Evolutionary conservation across 83 land plant genomes (phyloP).

Genomic region (Diphasiastrum complanatum): DNA sequence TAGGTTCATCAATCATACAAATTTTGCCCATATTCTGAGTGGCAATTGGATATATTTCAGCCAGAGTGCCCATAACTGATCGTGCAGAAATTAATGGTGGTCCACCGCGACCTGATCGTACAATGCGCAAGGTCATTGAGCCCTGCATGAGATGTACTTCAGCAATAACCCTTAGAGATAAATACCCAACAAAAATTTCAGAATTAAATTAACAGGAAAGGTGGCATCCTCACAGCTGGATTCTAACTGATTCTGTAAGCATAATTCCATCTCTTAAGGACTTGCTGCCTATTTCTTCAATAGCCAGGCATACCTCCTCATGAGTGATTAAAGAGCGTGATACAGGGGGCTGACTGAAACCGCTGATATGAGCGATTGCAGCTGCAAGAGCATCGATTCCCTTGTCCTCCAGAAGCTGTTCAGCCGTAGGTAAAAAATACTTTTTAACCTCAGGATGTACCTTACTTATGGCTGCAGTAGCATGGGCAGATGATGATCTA

Average conservation of each 20-base stretch:
- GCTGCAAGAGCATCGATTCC: conserved; percentile 17
- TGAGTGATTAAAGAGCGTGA: conserved; percentile 10
- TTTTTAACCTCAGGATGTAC: conserved; percentile 18
- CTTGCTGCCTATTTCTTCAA: not conserved
- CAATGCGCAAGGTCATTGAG: conserved; percentile 17
- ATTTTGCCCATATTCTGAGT: conserved; percentile 17
- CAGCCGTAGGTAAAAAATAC: conserved; percentile 12
- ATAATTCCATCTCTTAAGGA: not conserved
- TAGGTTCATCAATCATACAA: conserved; percentile 5
- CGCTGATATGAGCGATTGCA: conserved; percentile 21
- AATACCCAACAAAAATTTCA: too few species aligned
- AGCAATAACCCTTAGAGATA: not conserved
- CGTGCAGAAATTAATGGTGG: not conserved
- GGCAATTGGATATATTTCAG: not conserved
- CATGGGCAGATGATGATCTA: conserved; percentile 8
- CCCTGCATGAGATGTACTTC: conserved; percentile 25
- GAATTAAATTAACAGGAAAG: not conserved
- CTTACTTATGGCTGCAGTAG: not conserved
- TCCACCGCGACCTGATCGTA: conserved; percentile 23
- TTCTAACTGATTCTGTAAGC: not conserved
- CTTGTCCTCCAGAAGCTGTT: conserved; percentile 14
- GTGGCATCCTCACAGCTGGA: not conserved
- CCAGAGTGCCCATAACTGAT: conserved; percentile 5
- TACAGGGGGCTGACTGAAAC: conserved; percentile 10
- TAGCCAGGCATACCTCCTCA: conserved; percentile 6